phyloP scores from a whole-genome alignment of 257 asterid genomes.

The Gentiana straminea region DNA sequence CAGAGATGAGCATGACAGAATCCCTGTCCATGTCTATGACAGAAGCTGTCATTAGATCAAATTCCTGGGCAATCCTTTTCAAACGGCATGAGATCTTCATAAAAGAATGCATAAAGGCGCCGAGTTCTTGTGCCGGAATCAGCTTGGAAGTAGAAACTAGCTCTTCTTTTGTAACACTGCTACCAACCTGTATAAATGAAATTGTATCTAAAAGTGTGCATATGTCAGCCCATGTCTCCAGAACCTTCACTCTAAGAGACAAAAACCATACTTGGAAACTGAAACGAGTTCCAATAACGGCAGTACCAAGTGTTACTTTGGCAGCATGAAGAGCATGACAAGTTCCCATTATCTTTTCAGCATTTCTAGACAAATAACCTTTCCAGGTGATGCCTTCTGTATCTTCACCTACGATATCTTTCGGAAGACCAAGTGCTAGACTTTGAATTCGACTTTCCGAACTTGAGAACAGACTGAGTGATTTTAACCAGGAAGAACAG shows the following conservation, averaged over 20 bases:
- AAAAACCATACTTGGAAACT: slow-evolving; percentile 71
- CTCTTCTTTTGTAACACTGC: slow-evolving; percentile 17
- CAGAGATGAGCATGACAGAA: slow-evolving; percentile 42
- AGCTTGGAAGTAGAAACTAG: slow-evolving; percentile 11
- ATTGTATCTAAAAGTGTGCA: slow-evolving; percentile 25
- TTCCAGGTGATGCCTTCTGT: slow-evolving; percentile 16
- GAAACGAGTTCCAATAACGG: slow-evolving; percentile 27
- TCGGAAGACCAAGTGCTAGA: slow-evolving; percentile 13
- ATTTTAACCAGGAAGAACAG: slow-evolving; percentile 55
- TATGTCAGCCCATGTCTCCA: slow-evolving; percentile 36
- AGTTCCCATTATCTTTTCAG: slow-evolving; percentile 34
- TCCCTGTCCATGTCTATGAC: slow-evolving; percentile 49
- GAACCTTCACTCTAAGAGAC: slow-evolving; percentile 41
- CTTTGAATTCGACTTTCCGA: slow-evolving; percentile 51
- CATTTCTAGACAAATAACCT: slow-evolving; percentile 13
- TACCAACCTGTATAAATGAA: slow-evolving; percentile 20
- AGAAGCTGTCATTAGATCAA: slow-evolving; percentile 47
- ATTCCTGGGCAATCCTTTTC: slow-evolving; percentile 52
- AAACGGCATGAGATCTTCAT: slow-evolving; percentile 34
- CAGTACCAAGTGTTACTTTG: slow-evolving; percentile 31
- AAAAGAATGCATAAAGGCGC: slow-evolving; percentile 24
- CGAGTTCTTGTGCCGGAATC: slow-evolving; percentile 12
- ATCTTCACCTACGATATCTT: slow-evolving; percentile 12
- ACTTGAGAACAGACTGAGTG: slow-evolving; percentile 44
- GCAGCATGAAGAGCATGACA: slow-evolving; percentile 30